Evolutionary conservation across 257 asterid species (phyloP), one percentile per base, ranked within the genome.

Genomic region (Petunia secreta): DNA sequence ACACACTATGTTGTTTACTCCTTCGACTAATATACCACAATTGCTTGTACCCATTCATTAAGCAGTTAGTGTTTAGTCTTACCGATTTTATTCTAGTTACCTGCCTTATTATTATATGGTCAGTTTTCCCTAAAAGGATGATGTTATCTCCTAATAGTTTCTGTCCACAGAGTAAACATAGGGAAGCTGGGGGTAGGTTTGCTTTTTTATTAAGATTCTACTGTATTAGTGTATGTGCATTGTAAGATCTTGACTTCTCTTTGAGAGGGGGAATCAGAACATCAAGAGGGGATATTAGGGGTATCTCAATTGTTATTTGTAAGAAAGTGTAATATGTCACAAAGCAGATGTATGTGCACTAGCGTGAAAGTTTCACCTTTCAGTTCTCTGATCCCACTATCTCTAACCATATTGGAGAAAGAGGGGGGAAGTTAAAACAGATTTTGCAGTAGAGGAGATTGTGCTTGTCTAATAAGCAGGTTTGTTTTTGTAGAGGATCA

Each of bases 401-500:
- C n/a, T 48, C 44, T 50, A 25, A 2, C 34, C 44, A 71, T 10
- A 34, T 5, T 69, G 41, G n/a, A 4, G 59, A 0, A 0, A 2
- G 14, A 9, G 5, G n/a, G 34, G 36, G 57, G 10, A 38, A 58
- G 68, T 16, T 58, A 16, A 8, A 48, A 63, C 57, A 48, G n/a
- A 36, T 59, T 43, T 77, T 14, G 8, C n/a, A 34, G 37, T 52
- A 1, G n/a, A 59, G 74, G 57, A 34, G 36, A 25, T 50, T 14
- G 59, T 63, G 75, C 40, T n/a, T 16, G 68, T 36, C 34, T 78
- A 60, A 64, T 66, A 15, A 39, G 15, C n/a, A 64, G 46, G 40
- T 50, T 79, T 63, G 59, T 55, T 80, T n/a, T 83, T 84, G 89
- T 89, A 91, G 97, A 89, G 98, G 83, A 78, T 93, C 54, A 77